Base-by-base conservation (phyloP, 2,329 filamentous ascomycete genomes). In the Fusarium heterosporum region DNA sequence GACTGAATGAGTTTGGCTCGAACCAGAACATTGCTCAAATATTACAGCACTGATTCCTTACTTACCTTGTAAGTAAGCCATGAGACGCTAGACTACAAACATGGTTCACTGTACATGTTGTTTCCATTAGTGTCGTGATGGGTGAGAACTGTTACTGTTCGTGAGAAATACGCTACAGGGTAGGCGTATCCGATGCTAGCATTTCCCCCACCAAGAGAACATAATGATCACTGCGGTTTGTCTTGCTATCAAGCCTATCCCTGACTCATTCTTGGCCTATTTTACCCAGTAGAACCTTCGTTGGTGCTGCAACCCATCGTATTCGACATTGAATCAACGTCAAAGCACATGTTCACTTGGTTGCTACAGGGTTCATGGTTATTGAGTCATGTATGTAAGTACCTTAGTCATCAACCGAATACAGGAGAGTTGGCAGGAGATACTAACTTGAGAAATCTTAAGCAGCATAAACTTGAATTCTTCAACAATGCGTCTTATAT, bases 291-390 rank as follows among this genome's bases (percentile, higher is more conserved):
- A 34, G 17, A 36, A 14, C 10, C 12, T 29, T 32, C 19, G 8
- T 16, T 19, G 55, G 39, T 29, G 32, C 19, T 43, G 34, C 9
- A 16, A 30, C 32, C 7, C 32, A 30, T 22, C n/a, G 10, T 40
- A 38, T 36, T 36, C 16, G 16, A 36, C n/a, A 16, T n/a, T 11
- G 16, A n/a, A n/a, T 43, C n/a, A 45, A 17, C 32, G 57, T 61
- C 57, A 61, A 61, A 54, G 55, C 57, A 61, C 45, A 54, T 26
- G n/a, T 26, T 61, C 28, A n/a, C 40, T 29, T 16, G n/a, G 28
- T 36, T 40, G 28, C 29, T 32, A n/a, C 51, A 50, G 43, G 51
- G 60, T 63, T 46, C 51, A 63, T 56, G 36, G 61, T 13, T 59
- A n/a, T 11, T 52, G 61, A 64, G 42, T 64, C 61, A 64, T 53